These are phyloP conservation scores for Fusarium sp. DNA, from an alignment of 2,329 filamentous ascomycete species.

Conservation along the genomic window DNA sequence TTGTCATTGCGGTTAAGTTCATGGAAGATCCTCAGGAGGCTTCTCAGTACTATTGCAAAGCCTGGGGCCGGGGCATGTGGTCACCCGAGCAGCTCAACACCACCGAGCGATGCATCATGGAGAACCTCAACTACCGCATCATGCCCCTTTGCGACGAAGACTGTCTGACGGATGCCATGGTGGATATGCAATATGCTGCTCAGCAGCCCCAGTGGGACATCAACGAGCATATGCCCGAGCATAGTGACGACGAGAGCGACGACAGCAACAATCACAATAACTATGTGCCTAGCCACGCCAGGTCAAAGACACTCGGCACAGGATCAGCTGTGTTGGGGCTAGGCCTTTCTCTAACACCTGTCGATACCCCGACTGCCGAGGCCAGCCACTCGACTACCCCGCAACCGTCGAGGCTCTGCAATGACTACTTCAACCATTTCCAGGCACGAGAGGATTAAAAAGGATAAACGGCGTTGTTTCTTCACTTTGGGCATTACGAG, in stretches of 20 bases:
- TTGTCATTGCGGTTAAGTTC: slow-evolving; percentile 74
- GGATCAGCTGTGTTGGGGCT: slow-evolving; percentile 37
- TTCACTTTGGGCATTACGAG: slow-evolving; percentile 27
- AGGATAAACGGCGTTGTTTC: slow-evolving; percentile 33
- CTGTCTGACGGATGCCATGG: slow-evolving; percentile 66
- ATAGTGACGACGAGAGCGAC: slow-evolving; percentile 43
- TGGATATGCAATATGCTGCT: slow-evolving; percentile 70
- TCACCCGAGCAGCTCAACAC: slow-evolving; percentile 69
- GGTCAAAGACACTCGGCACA: slow-evolving; percentile 49
- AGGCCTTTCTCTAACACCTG: slow-evolving; percentile 41
- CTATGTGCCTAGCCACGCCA: slow-evolving; percentile 46
- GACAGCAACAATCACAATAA: slow-evolving; percentile 26
- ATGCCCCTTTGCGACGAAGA: slow-evolving; percentile 66
- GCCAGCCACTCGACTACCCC: slow-evolving; percentile 25
- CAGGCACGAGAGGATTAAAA: slow-evolving; percentile 30
- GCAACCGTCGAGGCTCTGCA: slow-evolving; percentile 28
- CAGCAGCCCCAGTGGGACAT: slow-evolving; percentile 42
- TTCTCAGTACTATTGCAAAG: slow-evolving; percentile 61
- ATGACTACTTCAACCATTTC: slow-evolving; percentile 41
- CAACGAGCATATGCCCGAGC: slow-evolving; percentile 44
- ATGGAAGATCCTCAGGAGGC: slow-evolving; percentile 66
- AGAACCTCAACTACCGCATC: slow-evolving; percentile 70
- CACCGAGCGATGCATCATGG: slow-evolving; percentile 71
- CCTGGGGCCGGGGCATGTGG: slow-evolving; percentile 67
- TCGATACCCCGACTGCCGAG: slow-evolving; percentile 37